Percentiles rank a stretch among this genome's conserved stretches.
These are phyloP conservation scores for Aspergillus kassunensis DNA, from an alignment of 495 filamentous ascomycete genomes.

Conservation along the genomic window DNA sequence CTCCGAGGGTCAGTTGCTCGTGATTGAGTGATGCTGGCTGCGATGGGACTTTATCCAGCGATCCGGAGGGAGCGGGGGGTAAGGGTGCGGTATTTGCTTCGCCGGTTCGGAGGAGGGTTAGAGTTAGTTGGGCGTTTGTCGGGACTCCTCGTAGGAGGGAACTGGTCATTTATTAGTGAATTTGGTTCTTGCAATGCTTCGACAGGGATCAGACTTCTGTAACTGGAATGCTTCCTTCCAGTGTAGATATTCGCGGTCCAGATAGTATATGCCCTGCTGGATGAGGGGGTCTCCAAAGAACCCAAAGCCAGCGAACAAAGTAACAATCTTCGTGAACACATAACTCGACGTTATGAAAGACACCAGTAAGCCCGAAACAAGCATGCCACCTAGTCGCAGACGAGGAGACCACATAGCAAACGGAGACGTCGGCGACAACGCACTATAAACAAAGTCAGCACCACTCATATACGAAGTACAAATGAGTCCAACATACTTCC, in stretches of 20 bases:
- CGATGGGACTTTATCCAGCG: constrained; percentile 27
- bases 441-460: constrained; percentile 39
- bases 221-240: constrained; percentile 74
- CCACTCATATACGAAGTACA: neutral
- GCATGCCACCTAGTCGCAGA: constrained; percentile 56
- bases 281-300: constrained; percentile 83
- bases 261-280: constrained; percentile 48
- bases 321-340: constrained; percentile 65
- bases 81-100: constrained; percentile 79
- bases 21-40: constrained; percentile 27
- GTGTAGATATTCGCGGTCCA: constrained; percentile 65
- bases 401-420: constrained; percentile 63
- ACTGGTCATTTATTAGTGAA: constrained; percentile 29
- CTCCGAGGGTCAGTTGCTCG: constrained; percentile 41
- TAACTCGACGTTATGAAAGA: constrained; percentile 67
- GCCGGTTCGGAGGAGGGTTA: constrained; percentile 81
- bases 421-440: constrained; percentile 72
- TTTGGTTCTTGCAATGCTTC: constrained; percentile 1
- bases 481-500: constrained; percentile 52
- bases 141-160: constrained; percentile 79
- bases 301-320: constrained; percentile 62
- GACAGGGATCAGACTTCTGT: constrained; percentile 49
- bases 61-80: constrained; percentile 59
- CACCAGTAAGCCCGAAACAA: constrained; percentile 53
- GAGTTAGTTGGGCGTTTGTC: constrained; percentile 80